Percentiles rank a stretch among this genome's conserved stretches.
Conservation (phyloP, 257 asterid species). For the Petrea volubilis region DNA sequence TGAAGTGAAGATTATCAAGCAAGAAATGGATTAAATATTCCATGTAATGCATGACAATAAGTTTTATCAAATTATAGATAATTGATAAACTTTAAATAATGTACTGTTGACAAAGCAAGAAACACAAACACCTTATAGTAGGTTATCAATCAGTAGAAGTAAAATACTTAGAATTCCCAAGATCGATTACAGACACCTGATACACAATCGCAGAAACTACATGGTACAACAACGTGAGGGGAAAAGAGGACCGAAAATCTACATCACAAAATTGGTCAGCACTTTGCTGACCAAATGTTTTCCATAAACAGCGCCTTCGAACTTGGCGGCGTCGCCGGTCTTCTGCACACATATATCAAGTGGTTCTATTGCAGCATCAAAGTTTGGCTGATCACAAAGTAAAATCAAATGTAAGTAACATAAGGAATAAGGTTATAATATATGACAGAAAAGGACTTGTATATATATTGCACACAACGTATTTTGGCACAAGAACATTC, state of each 20-base stretch:
- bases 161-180: neutral
- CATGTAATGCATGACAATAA: neutral
- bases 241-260: neutral
- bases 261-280: constrained; percentile 54
- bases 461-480: neutral
- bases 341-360: constrained; percentile 54
- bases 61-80: neutral
- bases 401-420: neutral
- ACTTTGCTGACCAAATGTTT: constrained; percentile 88
- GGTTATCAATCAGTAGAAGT: neutral
- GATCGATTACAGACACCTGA: neutral
- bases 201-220: neutral
- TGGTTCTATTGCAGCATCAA: constrained; percentile 75
- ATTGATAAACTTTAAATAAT: neutral
- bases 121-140: no score
- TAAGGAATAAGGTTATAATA: neutral
- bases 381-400: constrained; percentile 58
- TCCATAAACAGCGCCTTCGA: constrained; percentile 78
- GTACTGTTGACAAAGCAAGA: neutral
- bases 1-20: neutral
- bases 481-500: neutral
- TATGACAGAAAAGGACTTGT: neutral
- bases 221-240: neutral
- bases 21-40: neutral
- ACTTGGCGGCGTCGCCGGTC: constrained; percentile 65